phyloP scores from a whole-genome alignment of 495 filamentous ascomycete species.

The Podospora pseudoanserina region DNA sequence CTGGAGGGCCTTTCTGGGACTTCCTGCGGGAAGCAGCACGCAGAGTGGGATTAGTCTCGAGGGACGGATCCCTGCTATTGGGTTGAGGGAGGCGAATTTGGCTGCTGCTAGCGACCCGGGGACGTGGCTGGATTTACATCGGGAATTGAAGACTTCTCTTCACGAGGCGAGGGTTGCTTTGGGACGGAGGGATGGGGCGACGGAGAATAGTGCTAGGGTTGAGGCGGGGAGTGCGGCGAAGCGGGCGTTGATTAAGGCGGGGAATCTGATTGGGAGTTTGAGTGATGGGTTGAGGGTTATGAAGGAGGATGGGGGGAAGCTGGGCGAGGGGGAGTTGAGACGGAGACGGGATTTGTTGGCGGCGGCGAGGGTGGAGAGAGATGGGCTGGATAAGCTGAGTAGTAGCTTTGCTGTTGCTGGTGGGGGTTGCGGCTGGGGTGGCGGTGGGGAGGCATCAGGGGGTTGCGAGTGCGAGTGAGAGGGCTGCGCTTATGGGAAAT shows the following conservation, averaged over 20 bases:
- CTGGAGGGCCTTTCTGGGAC: constrained; percentile 84
- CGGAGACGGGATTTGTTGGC: constrained; percentile 74
- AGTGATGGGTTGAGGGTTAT: constrained; percentile 65
- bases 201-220: constrained; percentile 43
- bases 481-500: constrained; percentile 34
- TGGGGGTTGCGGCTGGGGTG: constrained; percentile 16
- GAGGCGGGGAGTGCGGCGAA: constrained; percentile 82
- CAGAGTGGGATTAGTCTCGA: constrained; percentile 44
- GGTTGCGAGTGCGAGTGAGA: constrained; percentile 29
- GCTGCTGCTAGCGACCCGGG: constrained; percentile 66
- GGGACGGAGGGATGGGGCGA: constrained; percentile 70
- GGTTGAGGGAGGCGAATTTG: constrained; percentile 31
- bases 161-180: constrained; percentile 77
- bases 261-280: constrained; percentile 61
- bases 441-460: constrained; percentile 22
- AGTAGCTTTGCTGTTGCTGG: constrained; percentile 59
- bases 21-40: constrained; percentile 49
- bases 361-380: constrained; percentile 75
- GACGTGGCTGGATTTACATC: constrained; percentile 82
- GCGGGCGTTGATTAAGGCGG: constrained; percentile 71
- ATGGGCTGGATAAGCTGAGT: constrained; percentile 78
- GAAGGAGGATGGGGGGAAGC: constrained; percentile 35
- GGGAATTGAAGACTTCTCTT: constrained; percentile 75
- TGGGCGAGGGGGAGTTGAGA: constrained; percentile 86
- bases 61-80: constrained; percentile 37